Conservation (phyloP, 306 rosid species). For the Medicago ruthenica region DNA sequence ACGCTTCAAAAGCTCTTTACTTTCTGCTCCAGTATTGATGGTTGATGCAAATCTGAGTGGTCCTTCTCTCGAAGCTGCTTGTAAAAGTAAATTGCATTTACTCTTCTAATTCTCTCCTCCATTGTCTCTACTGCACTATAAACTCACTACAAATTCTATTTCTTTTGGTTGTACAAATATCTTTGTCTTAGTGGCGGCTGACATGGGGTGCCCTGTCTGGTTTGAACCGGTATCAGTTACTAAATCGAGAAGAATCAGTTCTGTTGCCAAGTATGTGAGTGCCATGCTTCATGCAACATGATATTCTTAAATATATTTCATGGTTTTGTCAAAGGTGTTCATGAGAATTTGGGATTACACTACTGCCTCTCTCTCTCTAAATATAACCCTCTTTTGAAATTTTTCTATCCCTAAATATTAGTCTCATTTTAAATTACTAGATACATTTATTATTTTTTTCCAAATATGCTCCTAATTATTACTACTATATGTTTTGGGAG, state of each 20-base stretch:
- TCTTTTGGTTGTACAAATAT: slow-evolving; percentile 36
- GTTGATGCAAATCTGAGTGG: slow-evolving; percentile 81
- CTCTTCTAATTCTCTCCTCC: slow-evolving; percentile 32
- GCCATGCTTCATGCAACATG: slow-evolving; percentile 34
- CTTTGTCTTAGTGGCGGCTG: slow-evolving; percentile 67
- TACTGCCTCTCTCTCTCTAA: neutral
- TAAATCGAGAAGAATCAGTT: slow-evolving; percentile 78
- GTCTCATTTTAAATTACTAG: neutral
- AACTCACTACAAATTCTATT: slow-evolving; percentile 26
- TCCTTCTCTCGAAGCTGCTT: slow-evolving; percentile 70
- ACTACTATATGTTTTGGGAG: too few species aligned
- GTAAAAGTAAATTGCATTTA: slow-evolving; percentile 61
- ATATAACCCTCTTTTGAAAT: too few species aligned
- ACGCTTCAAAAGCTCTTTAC: slow-evolving; percentile 56
- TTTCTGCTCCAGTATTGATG: slow-evolving; percentile 73
- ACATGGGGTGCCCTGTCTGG: slow-evolving; percentile 73
- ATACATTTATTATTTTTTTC: neutral
- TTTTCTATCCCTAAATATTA: neutral
- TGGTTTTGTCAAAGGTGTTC: slow-evolving; percentile 26
- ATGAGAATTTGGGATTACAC: slow-evolving; percentile 19
- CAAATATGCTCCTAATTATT: neutral
- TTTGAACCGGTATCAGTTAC: slow-evolving; percentile 95
- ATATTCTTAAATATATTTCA: slow-evolving; percentile 7
- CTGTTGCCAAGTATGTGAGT: slow-evolving; percentile 83
- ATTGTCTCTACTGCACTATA: slow-evolving; percentile 22